These are phyloP conservation scores for Dactylellina drechsleri DNA, from an alignment of 2,329 filamentous ascomycete species.

Conservation along the genomic window DNA sequence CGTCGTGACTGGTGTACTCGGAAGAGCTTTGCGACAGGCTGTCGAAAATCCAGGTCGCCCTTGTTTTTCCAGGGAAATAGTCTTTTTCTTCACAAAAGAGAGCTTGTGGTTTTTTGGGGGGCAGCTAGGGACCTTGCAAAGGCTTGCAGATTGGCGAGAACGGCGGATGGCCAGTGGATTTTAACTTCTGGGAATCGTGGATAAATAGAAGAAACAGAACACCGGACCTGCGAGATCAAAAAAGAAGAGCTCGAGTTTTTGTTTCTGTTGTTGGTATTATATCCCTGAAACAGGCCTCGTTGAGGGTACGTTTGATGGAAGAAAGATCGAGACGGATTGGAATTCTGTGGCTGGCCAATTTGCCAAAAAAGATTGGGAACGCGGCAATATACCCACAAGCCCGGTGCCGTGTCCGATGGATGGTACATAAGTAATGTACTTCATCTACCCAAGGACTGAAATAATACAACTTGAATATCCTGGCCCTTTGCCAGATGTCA, in stretches of 20 bases:
- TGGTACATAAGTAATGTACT: too few relatives aligned
- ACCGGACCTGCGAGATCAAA: not conserved
- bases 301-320: conserved; percentile 31
- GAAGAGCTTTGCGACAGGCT: conserved; percentile 4
- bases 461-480: conserved; percentile 17
- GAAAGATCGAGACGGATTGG: conserved; percentile 5
- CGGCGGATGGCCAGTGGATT: conserved; percentile 29
- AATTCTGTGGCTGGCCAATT: conserved; percentile 29
- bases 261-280: too few relatives aligned
- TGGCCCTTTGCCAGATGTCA: conserved; percentile 2
- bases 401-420: conserved; percentile 47
- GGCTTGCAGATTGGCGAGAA: conserved; percentile 53
- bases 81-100: conserved; percentile 19
- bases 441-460: conserved; percentile 20
- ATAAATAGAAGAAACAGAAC: conserved; percentile 39
- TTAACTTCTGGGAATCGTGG: conserved; percentile 27
- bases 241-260: conserved; percentile 9
- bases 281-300: conserved; percentile 20
- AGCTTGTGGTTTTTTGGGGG: conserved; percentile 27
- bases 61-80: not conserved
- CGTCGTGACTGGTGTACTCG: conserved; percentile 17
- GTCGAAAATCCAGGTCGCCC: conserved; percentile 4
- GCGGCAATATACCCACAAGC: conserved; percentile 34
- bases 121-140: conserved; percentile 39
- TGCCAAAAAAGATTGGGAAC: conserved; percentile 34